Evolutionary conservation across 1,284 basidiomycete genomes (phyloP), one percentile per base, ranked within the genome.

Genomic region (Cryptococcus hybrid): DNA sequence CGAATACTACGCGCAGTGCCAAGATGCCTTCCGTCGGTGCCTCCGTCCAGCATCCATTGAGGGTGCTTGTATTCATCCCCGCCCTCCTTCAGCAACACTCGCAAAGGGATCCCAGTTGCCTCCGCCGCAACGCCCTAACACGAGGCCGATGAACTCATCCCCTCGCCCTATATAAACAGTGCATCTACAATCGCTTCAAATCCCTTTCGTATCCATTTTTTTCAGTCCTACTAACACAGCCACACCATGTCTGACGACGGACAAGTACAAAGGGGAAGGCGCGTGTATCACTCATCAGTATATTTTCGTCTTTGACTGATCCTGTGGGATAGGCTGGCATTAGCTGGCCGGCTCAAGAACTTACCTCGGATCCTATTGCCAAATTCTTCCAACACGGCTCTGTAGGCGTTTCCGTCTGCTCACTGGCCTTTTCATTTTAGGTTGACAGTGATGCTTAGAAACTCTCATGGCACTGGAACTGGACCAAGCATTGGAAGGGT

Each of bases 381-480:
- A 65, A 67, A 51, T 74, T 74, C 64, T 73, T 76, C 55, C 59
- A 66, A 38, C 61, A 62, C 2, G 67, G 63, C 12, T 75, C 73
- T 1, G 74, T 73, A 45, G 54, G 72, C 59, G 15, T 2, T 12
- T 13, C 39, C 42, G 49, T 40, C 48, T 35, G 18, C 7, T 46
- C 12, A 34, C n/a, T 15, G 44, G 24, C 24, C 24, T 24, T 24
- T 24, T 24, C 24, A 24, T 24, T 24, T 24, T 24, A 24, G 24
- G 24, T 24, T 24, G 24, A 24, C 24, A 24, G 24, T 24, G 24
- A 24, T 24, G 24, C 24, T 24, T 24, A 24, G 70, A 66, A 61
- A 43, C 59, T 76, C 13, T 59, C 64, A 13, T 76, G 74, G 74
- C 74, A 76, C 55, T 76, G 68, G 61, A 76, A 76, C 57, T 76